Conservation (phyloP, 176 grass and related monocot species). For the Carex pumila region DNA sequence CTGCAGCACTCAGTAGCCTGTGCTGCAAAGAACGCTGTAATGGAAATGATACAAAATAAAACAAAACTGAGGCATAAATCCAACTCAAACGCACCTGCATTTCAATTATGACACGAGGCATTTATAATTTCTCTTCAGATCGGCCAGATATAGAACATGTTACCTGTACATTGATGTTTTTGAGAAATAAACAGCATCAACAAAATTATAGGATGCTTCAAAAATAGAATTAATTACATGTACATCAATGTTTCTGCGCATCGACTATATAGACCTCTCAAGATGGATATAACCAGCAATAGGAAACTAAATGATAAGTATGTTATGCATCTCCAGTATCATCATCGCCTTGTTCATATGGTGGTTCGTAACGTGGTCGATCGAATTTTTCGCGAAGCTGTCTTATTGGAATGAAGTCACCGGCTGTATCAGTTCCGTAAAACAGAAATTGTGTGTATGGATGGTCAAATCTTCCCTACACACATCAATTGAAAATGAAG, state of each 20-base stretch:
- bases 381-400: constrained; percentile 88
- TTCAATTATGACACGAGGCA: not conserved
- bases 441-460: constrained; percentile 83
- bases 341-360: constrained; percentile 43
- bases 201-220: not conserved
- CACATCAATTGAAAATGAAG: not conserved
- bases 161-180: not conserved
- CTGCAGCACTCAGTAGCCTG: not conserved
- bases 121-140: not conserved
- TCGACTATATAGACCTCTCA: not conserved
- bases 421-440: constrained; percentile 61
- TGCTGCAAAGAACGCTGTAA: not conserved
- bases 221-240: not conserved
- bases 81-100: not conserved
- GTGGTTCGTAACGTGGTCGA: constrained; percentile 61
- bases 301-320: not conserved
- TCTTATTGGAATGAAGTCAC: constrained; percentile 90
- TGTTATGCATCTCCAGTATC: constrained; percentile 13
- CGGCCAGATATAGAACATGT: not conserved
- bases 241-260: not conserved
- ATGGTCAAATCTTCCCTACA: constrained; percentile 77
- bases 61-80: not conserved
- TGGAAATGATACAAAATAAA: not conserved
- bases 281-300: not conserved
- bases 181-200: not conserved